phyloP scores from a whole-genome alignment of 176 grass and related monocot genomes.

The Triticum urartu region DNA sequence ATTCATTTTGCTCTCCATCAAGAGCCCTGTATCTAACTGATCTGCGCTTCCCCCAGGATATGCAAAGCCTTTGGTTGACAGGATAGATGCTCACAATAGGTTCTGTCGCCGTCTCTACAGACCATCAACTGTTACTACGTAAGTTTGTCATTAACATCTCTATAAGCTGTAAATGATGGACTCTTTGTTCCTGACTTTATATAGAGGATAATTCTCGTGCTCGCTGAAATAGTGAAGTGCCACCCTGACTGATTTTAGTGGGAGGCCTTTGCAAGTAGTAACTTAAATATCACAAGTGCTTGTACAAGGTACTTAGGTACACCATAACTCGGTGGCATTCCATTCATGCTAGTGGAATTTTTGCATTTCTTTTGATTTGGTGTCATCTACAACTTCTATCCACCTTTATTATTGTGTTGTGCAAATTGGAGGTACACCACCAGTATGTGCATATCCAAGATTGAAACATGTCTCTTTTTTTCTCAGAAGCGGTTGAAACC shows the following conservation, averaged over 20 bases:
- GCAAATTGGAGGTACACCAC: not conserved
- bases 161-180: not conserved
- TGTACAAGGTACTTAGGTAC: no score
- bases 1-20: not conserved
- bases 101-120: constrained; percentile 72
- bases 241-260: not conserved
- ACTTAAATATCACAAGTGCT: not conserved
- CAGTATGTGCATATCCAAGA: not conserved
- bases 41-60: constrained; percentile 56
- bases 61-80: constrained; percentile 85
- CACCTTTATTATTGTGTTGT: not conserved
- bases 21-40: not conserved
- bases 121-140: constrained; percentile 84
- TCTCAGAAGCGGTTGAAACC: not conserved
- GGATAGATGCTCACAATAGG: constrained; percentile 77
- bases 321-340: not conserved
- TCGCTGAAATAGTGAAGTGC: constrained; percentile 6
- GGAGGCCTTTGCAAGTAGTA: constrained; percentile 2
- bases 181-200: not conserved
- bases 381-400: not conserved
- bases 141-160: constrained; percentile 37
- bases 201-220: not conserved
- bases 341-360: not conserved
- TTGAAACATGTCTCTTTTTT: not conserved
- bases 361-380: not conserved